Base-by-base conservation (phyloP, 768 basidiomycete species). In the Punctularia strigosozonata region DNA sequence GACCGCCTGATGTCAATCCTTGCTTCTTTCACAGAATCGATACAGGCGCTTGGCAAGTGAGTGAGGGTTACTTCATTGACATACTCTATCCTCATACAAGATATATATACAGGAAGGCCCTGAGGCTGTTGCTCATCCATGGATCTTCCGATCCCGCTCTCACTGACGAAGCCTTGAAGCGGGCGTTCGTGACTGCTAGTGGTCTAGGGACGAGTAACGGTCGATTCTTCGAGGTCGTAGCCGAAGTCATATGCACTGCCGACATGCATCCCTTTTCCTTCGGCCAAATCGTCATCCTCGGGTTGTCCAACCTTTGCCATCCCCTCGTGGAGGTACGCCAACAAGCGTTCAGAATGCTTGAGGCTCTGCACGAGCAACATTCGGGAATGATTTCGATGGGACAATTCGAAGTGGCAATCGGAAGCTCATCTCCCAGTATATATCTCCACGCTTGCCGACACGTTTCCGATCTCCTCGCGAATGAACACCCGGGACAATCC, bases 241-340 rank as follows among this genome's bases (percentile, higher is more conserved):
- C 75, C 2, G 81, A 86, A 25, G 69, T 83, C 15, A 63, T 90
- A 18, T 70, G 73, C 52, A 68, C 65, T 17, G 50, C 50, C 10
- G 64, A 70, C 18, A 56, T 53, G 20, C 81, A 77, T 50, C 64
- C 67, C 35, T 86, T 82, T 54, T 70, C 71, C 4, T 84, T 89
- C 50, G 66, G 77, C 19, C 88, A 94, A 51, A 62, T 75, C 12
- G 69, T 74, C 18, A 88, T 79, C 49, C 65, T 94, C 12, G 84
- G 81, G 2, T 60, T 95, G 15, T 79, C 84, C 15, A 95, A 95
- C 58, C 69, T 97, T 7, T 80, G 84, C 23, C 82, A 92, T 54
- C 71, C 76, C 3, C 65, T 72, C 18, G 45, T 67, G 6, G 60
- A 65, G 15, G 75, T 81, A 34, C 78, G 91, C 8, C 69, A 70